These are phyloP conservation scores for Mycosphaerella sp. DNA, from an alignment of 2,329 filamentous ascomycete species.

Conservation along the genomic window DNA sequence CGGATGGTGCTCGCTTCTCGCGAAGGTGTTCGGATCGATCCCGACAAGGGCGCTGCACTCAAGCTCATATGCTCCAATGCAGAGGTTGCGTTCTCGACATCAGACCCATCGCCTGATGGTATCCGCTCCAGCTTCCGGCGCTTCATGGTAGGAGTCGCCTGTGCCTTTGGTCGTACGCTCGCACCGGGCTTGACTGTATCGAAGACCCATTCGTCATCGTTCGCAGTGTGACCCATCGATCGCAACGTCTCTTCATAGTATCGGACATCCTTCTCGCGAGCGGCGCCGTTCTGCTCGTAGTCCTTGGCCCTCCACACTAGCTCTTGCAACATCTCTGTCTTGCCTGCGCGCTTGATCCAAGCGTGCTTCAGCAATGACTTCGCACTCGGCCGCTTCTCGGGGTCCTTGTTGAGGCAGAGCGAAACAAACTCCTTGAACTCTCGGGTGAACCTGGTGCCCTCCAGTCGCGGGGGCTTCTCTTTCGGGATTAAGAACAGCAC, in stretches of 20 bases:
- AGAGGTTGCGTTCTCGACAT: conserved; percentile 34
- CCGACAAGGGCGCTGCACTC: conserved; percentile 37
- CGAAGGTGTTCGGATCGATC: conserved; percentile 20
- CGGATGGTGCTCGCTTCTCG: conserved; percentile 34
- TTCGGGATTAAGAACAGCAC: conserved; percentile 88
- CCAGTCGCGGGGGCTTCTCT: conserved; percentile 73
- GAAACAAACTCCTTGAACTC: conserved; percentile 94
- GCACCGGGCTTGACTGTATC: conserved; percentile 70
- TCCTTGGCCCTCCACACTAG: conserved; percentile 75
- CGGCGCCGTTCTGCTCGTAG: conserved; percentile 55
- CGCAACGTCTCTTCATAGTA: conserved; percentile 89
- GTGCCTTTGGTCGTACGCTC: conserved; percentile 51
- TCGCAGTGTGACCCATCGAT: conserved; percentile 44
- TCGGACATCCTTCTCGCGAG: conserved; percentile 50
- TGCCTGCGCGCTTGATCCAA: conserved; percentile 82
- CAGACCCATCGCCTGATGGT: conserved; percentile 35
- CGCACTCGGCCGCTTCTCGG: conserved; percentile 74
- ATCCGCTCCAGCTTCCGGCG: conserved; percentile 44
- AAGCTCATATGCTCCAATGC: conserved; percentile 40
- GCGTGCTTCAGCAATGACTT: conserved; percentile 81
- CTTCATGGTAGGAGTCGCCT: conserved; percentile 37
- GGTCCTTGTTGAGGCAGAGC: conserved; percentile 86
- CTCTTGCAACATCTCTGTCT: conserved; percentile 80
- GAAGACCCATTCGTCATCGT: conserved; percentile 88
- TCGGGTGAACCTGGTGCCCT: conserved; percentile 54